phyloP scores from a whole-genome alignment of 495 filamentous ascomycete genomes.

The Aspergillus kassunensis region DNA sequence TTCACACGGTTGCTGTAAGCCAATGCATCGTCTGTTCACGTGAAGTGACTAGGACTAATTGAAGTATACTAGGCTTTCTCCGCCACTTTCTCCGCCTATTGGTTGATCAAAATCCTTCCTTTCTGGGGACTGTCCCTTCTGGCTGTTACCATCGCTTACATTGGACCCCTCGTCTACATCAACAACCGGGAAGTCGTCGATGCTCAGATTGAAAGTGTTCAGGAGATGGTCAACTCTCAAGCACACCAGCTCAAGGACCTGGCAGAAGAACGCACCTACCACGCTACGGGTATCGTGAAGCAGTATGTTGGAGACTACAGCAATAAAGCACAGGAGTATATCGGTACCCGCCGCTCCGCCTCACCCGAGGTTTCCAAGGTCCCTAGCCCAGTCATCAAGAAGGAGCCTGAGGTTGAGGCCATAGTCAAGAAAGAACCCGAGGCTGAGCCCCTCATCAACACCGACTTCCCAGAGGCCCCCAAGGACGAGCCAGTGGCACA shows the following conservation, averaged over 20 bases:
- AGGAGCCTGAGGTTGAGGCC: constrained; percentile 55
- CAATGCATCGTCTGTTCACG: not conserved
- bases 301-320: constrained; percentile 81
- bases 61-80: constrained; percentile 60
- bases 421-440: constrained; percentile 49
- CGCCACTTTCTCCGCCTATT: constrained; percentile 82
- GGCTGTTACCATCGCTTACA: constrained; percentile 69
- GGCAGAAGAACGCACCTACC: constrained; percentile 74
- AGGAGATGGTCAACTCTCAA: constrained; percentile 73
- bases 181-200: constrained; percentile 94
- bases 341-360: constrained; percentile 49
- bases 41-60: not conserved
- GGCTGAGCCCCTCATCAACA: constrained; percentile 36
- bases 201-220: constrained; percentile 66
- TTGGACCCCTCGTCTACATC: constrained; percentile 85
- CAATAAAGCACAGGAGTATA: constrained; percentile 75
- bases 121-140: constrained; percentile 88
- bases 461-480: constrained; percentile 63
- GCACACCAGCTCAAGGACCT: constrained; percentile 74
- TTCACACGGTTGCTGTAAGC: constrained; percentile 74
- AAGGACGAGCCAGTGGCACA: constrained; percentile 46
- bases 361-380: constrained; percentile 44
- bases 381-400: constrained; percentile 30
- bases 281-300: constrained; percentile 71
- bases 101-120: constrained; percentile 88